Evolutionary conservation across 2,329 filamentous ascomycete species (phyloP), one percentile per base, ranked within the genome.

Genomic region (Blumeria graminis): DNA sequence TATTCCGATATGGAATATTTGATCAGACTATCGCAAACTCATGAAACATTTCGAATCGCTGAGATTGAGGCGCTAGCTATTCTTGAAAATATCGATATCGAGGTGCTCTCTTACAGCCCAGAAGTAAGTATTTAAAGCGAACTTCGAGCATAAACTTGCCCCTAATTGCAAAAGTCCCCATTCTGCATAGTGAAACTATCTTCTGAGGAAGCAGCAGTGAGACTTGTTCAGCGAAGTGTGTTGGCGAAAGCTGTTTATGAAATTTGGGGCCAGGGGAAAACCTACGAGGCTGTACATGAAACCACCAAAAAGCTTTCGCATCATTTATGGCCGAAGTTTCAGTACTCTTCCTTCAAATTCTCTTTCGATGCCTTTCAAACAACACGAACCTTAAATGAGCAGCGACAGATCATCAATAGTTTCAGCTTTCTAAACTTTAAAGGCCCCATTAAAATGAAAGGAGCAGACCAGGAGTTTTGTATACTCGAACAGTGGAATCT

Each of bases 21-120:
- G 58, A 81, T 98, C 61, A 85, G 90, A 63, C 88, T 96, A 67
- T 84, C 82, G 48, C 92, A 96, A 69, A 74, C 77, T 58, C 89
- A 96, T 68, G 87, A 95, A 71, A 83, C 79, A n/a, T 98, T 98
- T 67, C 83, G 90, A 41, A 74, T 80, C 57, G 79, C 89, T 3
- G 92, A 98, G 69, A 76, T 94, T 13, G 72, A 90, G 64, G 81
- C 92, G 28, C 72, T 98, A 18, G 88, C 87, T 3, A 71, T 78
- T 9, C 67, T 90, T 5, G 76, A 81, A 57, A 74, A 74, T 9
- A 71, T 92, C 38, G 69, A 82, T 28, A 66, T 95, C 55, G 75
- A 85, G 61, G 75, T 95, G 58, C 63, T 90, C n/a, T 76, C 74
- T 7, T 95, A 96, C 68, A 76, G 76, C 59, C 71, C 81, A 59